These are phyloP conservation scores for Polyplosphaeria fusca DNA, from an alignment of 495 filamentous ascomycete species.

Conservation along the genomic window DNA sequence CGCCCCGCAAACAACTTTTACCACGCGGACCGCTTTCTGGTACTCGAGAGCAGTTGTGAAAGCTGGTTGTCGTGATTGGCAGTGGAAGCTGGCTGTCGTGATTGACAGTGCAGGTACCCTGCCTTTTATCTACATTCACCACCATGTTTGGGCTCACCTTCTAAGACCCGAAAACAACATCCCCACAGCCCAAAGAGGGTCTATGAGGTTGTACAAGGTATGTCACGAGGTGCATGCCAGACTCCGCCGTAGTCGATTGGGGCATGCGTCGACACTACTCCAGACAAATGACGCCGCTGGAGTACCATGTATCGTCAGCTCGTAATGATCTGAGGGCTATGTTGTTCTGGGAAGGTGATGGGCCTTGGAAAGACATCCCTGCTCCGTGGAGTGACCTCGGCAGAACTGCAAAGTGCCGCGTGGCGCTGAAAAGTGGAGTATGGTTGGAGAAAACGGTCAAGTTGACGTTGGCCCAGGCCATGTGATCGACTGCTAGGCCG, in stretches of 20 bases:
- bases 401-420: background rate
- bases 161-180: background rate
- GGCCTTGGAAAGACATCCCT: background rate
- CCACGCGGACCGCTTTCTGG: too few relatives aligned
- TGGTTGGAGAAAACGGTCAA: background rate
- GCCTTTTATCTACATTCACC: too few relatives aligned
- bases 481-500: background rate
- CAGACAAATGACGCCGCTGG: background rate
- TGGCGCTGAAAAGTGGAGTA: background rate
- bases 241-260: background rate
- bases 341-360: constrained; percentile 12
- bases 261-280: background rate
- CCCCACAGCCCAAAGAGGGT: background rate
- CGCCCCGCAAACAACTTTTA: too few relatives aligned
- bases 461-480: constrained; percentile 1
- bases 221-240: constrained; percentile 5
- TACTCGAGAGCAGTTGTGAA: too few relatives aligned
- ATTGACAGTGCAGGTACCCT: too few relatives aligned
- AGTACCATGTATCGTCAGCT: background rate
- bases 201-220: background rate
- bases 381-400: constrained; percentile 7
- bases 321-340: background rate
- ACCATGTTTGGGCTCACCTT: too few relatives aligned
- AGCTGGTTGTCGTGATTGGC: too few relatives aligned
- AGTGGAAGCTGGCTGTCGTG: too few relatives aligned